Conservation (phyloP, 257 asterid species). For the Gentiana dahurica region DNA sequence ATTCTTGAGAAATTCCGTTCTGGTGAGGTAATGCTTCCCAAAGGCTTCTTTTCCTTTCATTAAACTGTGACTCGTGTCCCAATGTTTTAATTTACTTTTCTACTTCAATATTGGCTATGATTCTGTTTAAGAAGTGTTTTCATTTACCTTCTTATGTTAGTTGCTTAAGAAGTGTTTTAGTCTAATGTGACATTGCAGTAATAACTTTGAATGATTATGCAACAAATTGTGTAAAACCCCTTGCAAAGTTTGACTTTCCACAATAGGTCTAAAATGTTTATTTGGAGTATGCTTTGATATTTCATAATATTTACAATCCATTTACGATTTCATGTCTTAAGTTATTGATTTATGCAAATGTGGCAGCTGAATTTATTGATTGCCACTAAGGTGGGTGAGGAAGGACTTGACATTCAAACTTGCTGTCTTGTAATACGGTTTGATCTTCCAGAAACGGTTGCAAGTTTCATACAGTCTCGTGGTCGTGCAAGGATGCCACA, state of each 20-base stretch:
- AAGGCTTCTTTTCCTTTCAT: slow-evolving; percentile 3
- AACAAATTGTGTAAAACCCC: too few relatives aligned
- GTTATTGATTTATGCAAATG: slow-evolving; percentile 2
- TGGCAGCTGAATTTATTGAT: slow-evolving; percentile 84
- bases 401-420: slow-evolving; percentile 98
- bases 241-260: too few relatives aligned
- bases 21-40: slow-evolving; percentile 64
- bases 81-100: too few relatives aligned
- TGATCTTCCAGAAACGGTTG: slow-evolving; percentile 96
- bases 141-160: neutral
- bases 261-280: too few relatives aligned
- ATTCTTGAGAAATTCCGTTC: slow-evolving; percentile 82
- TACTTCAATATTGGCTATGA: too few relatives aligned
- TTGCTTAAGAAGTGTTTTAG: neutral
- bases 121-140: too few relatives aligned
- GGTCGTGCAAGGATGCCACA: slow-evolving; percentile 98
- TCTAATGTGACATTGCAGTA: neutral
- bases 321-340: too few relatives aligned
- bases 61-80: slow-evolving; percentile 4
- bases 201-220: too few relatives aligned
- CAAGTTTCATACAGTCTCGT: slow-evolving; percentile 96
- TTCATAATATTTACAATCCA: too few relatives aligned
- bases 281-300: too few relatives aligned
- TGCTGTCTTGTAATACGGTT: slow-evolving; percentile 98
- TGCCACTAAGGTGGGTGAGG: slow-evolving; percentile 99